Conservation (phyloP, 2,329 filamentous ascomycete genomes). For the Cladophialophora immunda region DNA sequence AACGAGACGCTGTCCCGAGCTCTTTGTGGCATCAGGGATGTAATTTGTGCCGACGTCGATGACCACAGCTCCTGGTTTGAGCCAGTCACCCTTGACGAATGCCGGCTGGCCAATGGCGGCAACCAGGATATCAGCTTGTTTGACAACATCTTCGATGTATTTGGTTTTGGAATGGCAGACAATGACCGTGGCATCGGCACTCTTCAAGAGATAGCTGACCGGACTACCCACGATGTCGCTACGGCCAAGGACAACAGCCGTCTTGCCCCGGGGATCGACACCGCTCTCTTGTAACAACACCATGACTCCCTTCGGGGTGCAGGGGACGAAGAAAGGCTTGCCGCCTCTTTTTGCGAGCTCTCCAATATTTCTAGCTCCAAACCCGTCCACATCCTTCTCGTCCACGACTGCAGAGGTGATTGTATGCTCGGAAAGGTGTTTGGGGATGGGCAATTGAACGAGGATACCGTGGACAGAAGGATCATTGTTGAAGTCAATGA, state of each 20-base stretch:
- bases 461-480: slow-evolving; percentile 87
- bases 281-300: slow-evolving; percentile 84
- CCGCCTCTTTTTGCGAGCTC: slow-evolving; percentile 96
- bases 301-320: slow-evolving; percentile 98
- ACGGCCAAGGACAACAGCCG: slow-evolving; percentile 90
- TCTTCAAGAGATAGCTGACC: slow-evolving; percentile 93
- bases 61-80: slow-evolving; percentile 93
- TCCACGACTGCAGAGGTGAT: slow-evolving; percentile 90
- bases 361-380: slow-evolving; percentile 92
- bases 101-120: slow-evolving; percentile 87
- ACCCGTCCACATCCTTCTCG: slow-evolving; percentile 98
- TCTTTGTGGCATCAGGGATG: slow-evolving; percentile 85
- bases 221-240: slow-evolving; percentile 98
- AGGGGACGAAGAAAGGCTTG: slow-evolving; percentile 86
- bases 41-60: slow-evolving; percentile 99
- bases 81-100: slow-evolving; percentile 93
- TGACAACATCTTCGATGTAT: slow-evolving; percentile 76
- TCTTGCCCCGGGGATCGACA: slow-evolving; percentile 85
- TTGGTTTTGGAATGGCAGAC: slow-evolving; percentile 91
- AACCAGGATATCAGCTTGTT: slow-evolving; percentile 86
- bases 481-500: slow-evolving; percentile 86
- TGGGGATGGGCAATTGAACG: slow-evolving; percentile 89
- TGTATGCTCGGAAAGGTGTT: slow-evolving; percentile 86
- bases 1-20: slow-evolving; percentile 89
- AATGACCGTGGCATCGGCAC: slow-evolving; percentile 95